Base-by-base conservation (phyloP, 2,329 filamentous ascomycete genomes). In the Scedosporium boydii region DNA sequence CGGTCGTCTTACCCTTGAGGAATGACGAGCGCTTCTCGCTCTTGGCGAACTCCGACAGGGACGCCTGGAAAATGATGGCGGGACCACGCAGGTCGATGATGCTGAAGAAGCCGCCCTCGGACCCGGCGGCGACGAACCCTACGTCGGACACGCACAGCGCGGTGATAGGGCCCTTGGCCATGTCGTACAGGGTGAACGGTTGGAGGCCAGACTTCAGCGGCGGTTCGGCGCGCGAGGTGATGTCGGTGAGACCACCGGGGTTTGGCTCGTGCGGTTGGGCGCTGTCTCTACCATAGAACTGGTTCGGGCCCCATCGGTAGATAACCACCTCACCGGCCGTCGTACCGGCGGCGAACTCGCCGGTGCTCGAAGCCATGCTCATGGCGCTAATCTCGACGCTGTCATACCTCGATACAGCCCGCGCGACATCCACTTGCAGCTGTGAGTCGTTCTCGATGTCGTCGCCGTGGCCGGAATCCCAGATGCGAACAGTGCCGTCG, bases 401-500 rank as follows among this genome's bases (percentile, higher is more conserved):
- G 3, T 91, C 85, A 64, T 84, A 88, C n/a, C 91, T 85, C 60
- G 88, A 89, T 4, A 98, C 79, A 2, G 93, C 90, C 66, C 91
- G 84, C 6, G 90, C 88, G 44, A 98, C 80, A 69, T 99, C 93
- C 5, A 96, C 86, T 75, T 99, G 93, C 26, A 98, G 77, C 61
- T 91, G 82, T 3, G 81, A 80, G 12, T 85, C 82, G 69, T 98
- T 98, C 73, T 99, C 95, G 59, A 99, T 89, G 69, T 97, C 91
- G 70, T 99, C 95, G 14, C 86, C 90, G 69, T 96, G 90, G 0
- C 95, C 95, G 21, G 88, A 85, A 74, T 99, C 95, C 92, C 93
- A 99, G 6, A 98, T 79, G 38, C 93, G 83, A n/a, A 99, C 80
- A 0, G 90, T 96, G 61, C 93, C 91, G 74, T 99, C 95, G 3